These are phyloP conservation scores for Fusarium sp. DNA, from an alignment of 2,329 filamentous ascomycete genomes.

Conservation along the genomic window DNA sequence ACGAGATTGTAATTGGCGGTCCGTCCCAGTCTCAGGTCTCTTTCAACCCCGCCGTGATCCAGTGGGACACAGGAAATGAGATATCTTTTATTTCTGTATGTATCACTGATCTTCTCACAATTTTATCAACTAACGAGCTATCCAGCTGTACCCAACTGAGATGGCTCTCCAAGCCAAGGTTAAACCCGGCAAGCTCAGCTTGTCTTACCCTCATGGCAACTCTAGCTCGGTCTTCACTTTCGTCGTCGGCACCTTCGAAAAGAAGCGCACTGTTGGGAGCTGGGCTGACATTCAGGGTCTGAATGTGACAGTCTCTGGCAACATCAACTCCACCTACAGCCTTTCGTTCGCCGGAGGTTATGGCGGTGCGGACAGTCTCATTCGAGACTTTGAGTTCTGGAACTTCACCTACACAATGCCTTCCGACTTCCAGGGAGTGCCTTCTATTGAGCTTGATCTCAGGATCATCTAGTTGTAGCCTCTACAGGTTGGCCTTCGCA, in stretches of 20 bases:
- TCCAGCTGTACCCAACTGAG: constrained; percentile 55
- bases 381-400: constrained; percentile 60
- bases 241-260: constrained; percentile 60
- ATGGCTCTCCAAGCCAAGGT: constrained; percentile 33
- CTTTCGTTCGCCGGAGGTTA: constrained; percentile 54
- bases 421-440: not conserved
- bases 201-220: constrained; percentile 67
- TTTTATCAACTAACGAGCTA: constrained; percentile 50
- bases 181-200: constrained; percentile 51
- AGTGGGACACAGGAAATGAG: constrained; percentile 64
- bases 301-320: constrained; percentile 59
- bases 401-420: constrained; percentile 60
- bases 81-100: constrained; percentile 47
- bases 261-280: constrained; percentile 57
- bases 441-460: not conserved
- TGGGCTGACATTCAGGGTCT: constrained; percentile 65
- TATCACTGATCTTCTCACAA: not conserved
- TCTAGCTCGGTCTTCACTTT: constrained; percentile 63
- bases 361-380: constrained; percentile 33
- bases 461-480: not conserved
- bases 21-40: constrained; percentile 62
- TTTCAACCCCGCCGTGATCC: constrained; percentile 71
- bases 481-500: no score
- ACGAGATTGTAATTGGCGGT: constrained; percentile 68
- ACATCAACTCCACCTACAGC: constrained; percentile 58